Conservation (phyloP, 495 filamentous ascomycete genomes). For the Cudoniella acicularis region DNA sequence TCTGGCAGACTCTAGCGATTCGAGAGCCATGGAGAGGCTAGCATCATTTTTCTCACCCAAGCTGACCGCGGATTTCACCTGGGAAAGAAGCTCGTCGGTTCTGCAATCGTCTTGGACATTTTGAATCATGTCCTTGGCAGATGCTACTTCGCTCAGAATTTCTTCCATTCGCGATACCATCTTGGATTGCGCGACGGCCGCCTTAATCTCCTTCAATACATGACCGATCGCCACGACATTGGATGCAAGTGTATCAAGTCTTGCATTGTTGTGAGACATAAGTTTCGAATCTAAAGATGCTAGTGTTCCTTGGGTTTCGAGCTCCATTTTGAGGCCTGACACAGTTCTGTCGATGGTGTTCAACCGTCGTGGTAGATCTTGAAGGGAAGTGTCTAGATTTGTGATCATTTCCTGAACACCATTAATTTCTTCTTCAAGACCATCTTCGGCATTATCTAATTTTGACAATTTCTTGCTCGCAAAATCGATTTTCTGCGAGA, state of each 20-base stretch:
- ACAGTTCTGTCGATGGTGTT: constrained; percentile 4
- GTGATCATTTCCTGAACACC: not conserved
- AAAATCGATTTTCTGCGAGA: not conserved
- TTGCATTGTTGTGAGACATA: not conserved
- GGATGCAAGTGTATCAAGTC: not conserved
- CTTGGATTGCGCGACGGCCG: too few relatives aligned
- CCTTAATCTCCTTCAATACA: not conserved
- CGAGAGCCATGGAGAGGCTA: too few relatives aligned
- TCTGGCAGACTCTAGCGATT: too few relatives aligned
- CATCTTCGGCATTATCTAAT: not conserved
- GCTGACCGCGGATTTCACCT: too few relatives aligned
- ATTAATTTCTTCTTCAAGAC: not conserved
- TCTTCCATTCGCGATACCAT: too few relatives aligned
- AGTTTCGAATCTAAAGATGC: constrained; percentile 7
- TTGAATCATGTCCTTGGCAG: too few relatives aligned
- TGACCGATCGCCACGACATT: not conserved
- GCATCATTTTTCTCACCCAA: too few relatives aligned
- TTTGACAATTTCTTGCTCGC: not conserved
- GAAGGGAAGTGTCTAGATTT: not conserved
- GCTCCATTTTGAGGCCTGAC: not conserved
- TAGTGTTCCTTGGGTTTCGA: not conserved
- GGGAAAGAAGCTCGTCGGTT: too few relatives aligned
- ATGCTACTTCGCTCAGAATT: too few relatives aligned
- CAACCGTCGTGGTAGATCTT: not conserved
- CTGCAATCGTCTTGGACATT: too few relatives aligned